A percentile compares a stretch with the other conserved stretches of the same genome.
Evolutionary conservation across 305 asterid species (phyloP).

Genomic region (Plantago lanceolata): DNA sequence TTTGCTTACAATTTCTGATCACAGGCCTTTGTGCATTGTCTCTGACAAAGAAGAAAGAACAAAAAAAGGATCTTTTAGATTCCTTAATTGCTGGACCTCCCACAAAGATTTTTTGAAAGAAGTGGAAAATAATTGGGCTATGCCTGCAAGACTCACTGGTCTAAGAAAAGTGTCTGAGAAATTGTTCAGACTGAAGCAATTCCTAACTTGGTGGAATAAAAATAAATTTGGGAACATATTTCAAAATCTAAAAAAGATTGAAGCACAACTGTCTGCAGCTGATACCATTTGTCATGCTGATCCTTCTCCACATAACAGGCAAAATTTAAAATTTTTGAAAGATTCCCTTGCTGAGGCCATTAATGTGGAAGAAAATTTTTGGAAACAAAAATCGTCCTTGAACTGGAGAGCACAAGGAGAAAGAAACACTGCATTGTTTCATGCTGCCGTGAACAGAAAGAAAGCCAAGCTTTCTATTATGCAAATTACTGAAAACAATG

Average conservation of each 20-base stretch:
- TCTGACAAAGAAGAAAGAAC: too few species aligned
- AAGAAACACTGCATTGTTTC: background rate
- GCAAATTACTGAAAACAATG: background rate
- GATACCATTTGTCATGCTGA: background rate
- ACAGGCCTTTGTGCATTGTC: too few species aligned
- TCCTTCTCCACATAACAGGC: background rate
- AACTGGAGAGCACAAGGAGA: background rate
- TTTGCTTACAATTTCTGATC: background rate
- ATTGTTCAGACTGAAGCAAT: background rate
- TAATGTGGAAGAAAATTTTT: background rate
- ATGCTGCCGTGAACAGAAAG: background rate
- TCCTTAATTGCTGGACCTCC: background rate
- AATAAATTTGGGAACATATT: background rate
- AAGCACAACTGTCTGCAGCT: background rate
- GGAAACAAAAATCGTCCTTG: background rate
- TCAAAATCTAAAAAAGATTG: background rate
- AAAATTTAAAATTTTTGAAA: background rate
- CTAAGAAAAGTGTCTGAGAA: background rate
- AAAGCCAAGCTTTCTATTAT: background rate
- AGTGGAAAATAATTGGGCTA: background rate
- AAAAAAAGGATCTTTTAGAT: too few species aligned
- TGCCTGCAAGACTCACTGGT: background rate
- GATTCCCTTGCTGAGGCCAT: background rate
- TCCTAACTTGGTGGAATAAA: background rate
- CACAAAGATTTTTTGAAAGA: background rate